Evolutionary conservation across 345 rosid species (phyloP).

Genomic region (Trapa incisa): DNA sequence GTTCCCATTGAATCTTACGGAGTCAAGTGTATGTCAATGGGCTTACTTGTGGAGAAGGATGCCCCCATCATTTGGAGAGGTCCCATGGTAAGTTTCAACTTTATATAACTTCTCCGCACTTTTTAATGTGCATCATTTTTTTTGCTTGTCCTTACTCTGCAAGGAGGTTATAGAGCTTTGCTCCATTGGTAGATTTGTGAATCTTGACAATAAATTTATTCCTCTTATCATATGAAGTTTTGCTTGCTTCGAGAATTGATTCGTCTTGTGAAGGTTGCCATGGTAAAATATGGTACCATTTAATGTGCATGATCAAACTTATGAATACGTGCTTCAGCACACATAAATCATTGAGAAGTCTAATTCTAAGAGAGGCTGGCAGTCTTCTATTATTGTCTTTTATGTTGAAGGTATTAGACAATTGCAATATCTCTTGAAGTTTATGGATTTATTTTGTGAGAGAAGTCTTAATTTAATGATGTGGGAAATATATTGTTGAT

Average conservation of each 20-base stretch:
- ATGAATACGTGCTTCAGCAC: not conserved
- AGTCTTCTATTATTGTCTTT: not conserved
- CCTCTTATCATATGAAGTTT: not conserved
- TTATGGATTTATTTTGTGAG: not conserved
- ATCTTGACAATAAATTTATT: not conserved
- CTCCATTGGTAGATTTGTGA: not conserved
- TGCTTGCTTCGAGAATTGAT: not conserved
- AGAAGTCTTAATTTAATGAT: not conserved
- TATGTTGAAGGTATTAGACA: no score
- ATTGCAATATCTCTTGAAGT: no score
- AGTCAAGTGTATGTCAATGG: conserved; percentile 90
- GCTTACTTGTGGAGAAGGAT: conserved; percentile 81
- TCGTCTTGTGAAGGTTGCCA: not conserved
- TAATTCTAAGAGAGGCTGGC: not conserved
- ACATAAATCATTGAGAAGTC: no score
- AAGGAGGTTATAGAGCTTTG: not conserved
- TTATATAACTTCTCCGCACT: not conserved
- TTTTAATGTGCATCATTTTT: conserved; percentile 2
- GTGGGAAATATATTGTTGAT: no score
- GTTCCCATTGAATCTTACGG: conserved; percentile 75
- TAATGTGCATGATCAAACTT: not conserved
- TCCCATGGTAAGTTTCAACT: conserved; percentile 54
- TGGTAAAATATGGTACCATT: not conserved
- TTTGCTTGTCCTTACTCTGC: not conserved
- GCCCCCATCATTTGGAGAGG: conserved; percentile 95